Evolutionary conservation across 495 filamentous ascomycete genomes (phyloP).

Genomic region (Daldinia vernicosa): DNA sequence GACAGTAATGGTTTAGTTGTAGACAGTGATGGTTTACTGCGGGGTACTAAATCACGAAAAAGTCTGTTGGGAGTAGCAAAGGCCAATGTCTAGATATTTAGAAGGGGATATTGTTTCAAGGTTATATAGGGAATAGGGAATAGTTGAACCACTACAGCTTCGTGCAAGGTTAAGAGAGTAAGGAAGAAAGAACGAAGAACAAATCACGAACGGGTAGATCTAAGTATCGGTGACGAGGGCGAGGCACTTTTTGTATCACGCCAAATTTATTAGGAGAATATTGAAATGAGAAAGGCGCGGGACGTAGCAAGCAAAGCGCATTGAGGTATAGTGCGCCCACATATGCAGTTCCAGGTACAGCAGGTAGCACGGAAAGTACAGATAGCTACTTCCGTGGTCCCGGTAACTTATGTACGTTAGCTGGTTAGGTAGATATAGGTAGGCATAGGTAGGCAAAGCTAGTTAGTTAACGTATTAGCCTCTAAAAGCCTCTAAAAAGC

Average conservation of each 20-base stretch:
- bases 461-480: not conserved
- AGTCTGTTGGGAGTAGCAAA: slow-evolving; percentile 2
- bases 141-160: slow-evolving; percentile 21
- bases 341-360: slow-evolving; percentile 30
- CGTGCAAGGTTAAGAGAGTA: not conserved
- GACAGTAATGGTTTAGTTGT: slow-evolving; percentile 40
- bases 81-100: slow-evolving; percentile 21
- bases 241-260: slow-evolving; percentile 45
- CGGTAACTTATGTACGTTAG: not conserved
- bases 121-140: slow-evolving; percentile 34
- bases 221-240: slow-evolving; percentile 27
- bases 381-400: not conserved
- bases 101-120: not conserved
- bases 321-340: slow-evolving; percentile 23
- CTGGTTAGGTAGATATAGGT: too few relatives aligned
- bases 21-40: too few relatives aligned
- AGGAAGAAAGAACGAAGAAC: slow-evolving; percentile 32
- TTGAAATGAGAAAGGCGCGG: slow-evolving; percentile 21
- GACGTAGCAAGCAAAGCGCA: slow-evolving; percentile 10
- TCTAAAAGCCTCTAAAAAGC: not conserved
- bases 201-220: slow-evolving; percentile 9
- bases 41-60: slow-evolving; percentile 36
- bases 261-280: slow-evolving; percentile 37
- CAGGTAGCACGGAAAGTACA: slow-evolving; percentile 27
- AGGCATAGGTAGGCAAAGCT: not conserved